phyloP scores from a whole-genome alignment of 148 eudicot genomes.

The Gaultheria prostrata region DNA sequence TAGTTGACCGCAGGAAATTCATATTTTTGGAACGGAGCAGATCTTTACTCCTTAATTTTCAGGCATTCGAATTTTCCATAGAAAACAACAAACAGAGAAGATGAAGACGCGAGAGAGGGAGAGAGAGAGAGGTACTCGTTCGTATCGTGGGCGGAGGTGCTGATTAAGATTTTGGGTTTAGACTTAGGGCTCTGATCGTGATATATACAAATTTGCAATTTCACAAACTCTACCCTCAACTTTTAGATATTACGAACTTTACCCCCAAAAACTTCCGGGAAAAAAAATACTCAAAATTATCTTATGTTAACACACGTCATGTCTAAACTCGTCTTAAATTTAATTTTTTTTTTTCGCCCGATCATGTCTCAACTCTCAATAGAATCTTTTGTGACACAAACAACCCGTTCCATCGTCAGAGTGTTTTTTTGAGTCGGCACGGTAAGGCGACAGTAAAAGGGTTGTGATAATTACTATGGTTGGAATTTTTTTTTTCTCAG shows the following conservation, averaged over 20 bases:
- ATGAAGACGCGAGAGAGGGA: neutral
- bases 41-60: neutral
- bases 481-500: too few species aligned
- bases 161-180: slow-evolving; percentile 1
- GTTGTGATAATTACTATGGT: too few species aligned
- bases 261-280: neutral
- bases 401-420: too few species aligned
- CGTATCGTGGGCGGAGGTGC: neutral
- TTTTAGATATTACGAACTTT: neutral
- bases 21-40: neutral
- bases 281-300: neutral
- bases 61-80: neutral
- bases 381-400: too few species aligned
- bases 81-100: neutral
- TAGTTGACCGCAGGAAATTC: neutral
- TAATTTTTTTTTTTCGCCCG: too few species aligned
- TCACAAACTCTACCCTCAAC: neutral
- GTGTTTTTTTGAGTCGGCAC: too few species aligned
- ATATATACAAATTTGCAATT: neutral
- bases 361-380: too few species aligned
- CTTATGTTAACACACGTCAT: neutral
- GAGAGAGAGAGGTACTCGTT: neutral
- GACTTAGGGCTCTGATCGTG: neutral
- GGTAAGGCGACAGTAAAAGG: too few species aligned
- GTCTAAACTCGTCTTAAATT: too few species aligned